Evolutionary conservation across 139 green algal species (phyloP), one percentile per base, ranked within the genome.

Genomic region (Chlamydomonas incerta): DNA sequence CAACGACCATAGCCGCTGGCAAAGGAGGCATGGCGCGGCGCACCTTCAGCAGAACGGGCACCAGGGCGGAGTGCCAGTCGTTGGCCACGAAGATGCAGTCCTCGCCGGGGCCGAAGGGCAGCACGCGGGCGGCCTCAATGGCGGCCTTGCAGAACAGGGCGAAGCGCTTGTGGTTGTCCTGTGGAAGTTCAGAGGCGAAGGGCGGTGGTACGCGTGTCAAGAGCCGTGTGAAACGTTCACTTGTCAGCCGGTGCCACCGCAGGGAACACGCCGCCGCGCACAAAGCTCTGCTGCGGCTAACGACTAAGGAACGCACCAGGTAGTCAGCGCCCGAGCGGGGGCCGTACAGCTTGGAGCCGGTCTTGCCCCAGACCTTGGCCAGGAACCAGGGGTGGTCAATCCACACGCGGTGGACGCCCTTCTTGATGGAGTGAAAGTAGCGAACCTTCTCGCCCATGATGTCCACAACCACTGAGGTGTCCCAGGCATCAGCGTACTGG

Each of bases 341-440:
- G 37, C 97, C 97, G 89, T 99, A 99, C 69, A 99, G 94, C 94
- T 99, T 99, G 93, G 89, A 92, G 60, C 97, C 97, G 41, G 97
- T 99, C 88, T 98, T 97, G 89, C 97, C 97, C 94, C 95, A 98
- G 34, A 98, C 94, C 94, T 99, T 99, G 82, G 96, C 94, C 79
- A 99, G 90, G 93, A 99, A 99, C 69, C 89, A 93, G 31, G 96
- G 94, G 87, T 99, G 95, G 91, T 99, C 97, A 0, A 99, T 88
- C 90, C 97, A 99, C 24, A 99, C 96, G 72, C 97, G 94, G 91
- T 99, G 96, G 71, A 99, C 97, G 46, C 98, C 97, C 68, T 98
- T 92, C 92, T 99, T 98, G 82, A 97, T 94, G 37, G 93, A 94
- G 94, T 99, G 98, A 93, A 99, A 99, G 92, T 95, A 99, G n/a